Conservation (phyloP, 371 early-diverging fungal species). For the Mucor ambiguus region DNA sequence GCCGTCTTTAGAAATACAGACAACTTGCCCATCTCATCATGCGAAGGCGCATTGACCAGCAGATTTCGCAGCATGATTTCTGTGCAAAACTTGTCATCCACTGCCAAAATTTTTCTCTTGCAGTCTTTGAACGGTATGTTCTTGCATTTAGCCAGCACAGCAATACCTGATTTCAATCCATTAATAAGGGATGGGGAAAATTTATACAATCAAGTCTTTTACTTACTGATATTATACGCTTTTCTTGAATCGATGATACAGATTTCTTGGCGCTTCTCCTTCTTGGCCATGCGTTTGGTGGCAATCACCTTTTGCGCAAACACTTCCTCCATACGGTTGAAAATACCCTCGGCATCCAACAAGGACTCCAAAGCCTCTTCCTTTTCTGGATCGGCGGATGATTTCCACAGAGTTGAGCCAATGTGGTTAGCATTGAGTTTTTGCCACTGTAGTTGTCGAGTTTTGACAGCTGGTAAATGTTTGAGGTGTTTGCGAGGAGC, state of each 20-base stretch:
- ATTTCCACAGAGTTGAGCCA: slow-evolving; percentile 62
- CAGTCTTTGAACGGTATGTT: slow-evolving; percentile 65
- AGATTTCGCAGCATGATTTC: slow-evolving; percentile 72
- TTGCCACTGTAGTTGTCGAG: slow-evolving; percentile 86
- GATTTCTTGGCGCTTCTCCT: slow-evolving; percentile 54
- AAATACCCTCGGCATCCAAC: slow-evolving; percentile 60
- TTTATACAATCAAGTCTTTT: not conserved
- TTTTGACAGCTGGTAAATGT: slow-evolving; percentile 69
- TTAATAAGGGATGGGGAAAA: no score
- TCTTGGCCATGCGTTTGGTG: slow-evolving; percentile 29
- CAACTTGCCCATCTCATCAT: slow-evolving; percentile 79
- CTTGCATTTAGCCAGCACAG: slow-evolving; percentile 71
- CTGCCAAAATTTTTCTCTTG: slow-evolving; percentile 60
- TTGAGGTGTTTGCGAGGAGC: slow-evolving; percentile 61
- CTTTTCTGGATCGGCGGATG: slow-evolving; percentile 29
- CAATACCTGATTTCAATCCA: slow-evolving; percentile 56
- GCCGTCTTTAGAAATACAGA: slow-evolving; percentile 66
- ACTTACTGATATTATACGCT: slow-evolving; percentile 77
- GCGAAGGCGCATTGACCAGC: slow-evolving; percentile 65
- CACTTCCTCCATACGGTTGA: slow-evolving; percentile 70
- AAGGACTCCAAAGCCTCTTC: slow-evolving; percentile 51
- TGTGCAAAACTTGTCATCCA: slow-evolving; percentile 70
- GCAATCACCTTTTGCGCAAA: slow-evolving; percentile 74
- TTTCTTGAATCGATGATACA: slow-evolving; percentile 75
- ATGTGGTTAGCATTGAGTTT: slow-evolving; percentile 69